These are phyloP conservation scores for Scenedesmus sp. DNA, from an alignment of 163 green algal species.

Conservation along the genomic window DNA sequence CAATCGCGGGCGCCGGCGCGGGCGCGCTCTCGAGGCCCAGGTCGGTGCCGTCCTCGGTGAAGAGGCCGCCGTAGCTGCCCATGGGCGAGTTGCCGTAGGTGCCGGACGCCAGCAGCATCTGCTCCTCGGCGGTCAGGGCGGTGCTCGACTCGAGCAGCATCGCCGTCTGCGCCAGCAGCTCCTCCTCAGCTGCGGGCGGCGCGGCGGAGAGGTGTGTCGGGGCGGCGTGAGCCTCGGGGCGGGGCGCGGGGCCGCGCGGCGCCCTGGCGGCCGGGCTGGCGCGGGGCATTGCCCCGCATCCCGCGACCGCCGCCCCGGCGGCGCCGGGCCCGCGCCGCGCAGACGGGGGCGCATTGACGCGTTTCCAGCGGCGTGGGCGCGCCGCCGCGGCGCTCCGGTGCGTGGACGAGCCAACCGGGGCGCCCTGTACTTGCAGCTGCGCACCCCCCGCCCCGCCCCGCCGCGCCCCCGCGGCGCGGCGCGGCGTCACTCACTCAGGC, in stretches of 20 bases:
- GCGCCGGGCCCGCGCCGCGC: background rate
- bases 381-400: background rate
- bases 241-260: no score
- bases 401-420: background rate
- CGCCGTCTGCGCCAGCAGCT: conserved; percentile 1
- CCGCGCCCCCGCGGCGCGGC: no score
- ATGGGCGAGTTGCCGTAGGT: background rate
- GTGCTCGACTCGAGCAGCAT: conserved; percentile 6
- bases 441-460: no score
- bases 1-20: no score
- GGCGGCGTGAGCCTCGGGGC: no score
- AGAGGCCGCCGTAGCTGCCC: conserved; percentile 23
- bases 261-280: no score
- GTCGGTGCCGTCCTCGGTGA: background rate
- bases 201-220: background rate
- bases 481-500: no score
- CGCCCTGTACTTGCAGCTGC: conserved; percentile 4
- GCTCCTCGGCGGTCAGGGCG: conserved; percentile 16
- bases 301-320: background rate
- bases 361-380: no score
- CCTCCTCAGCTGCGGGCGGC: conserved; percentile 13
- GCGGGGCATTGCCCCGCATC: no score
- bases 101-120: conserved; percentile 23
- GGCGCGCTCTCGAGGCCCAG: no score
- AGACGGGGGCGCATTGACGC: background rate